Base-by-base conservation (phyloP, 2,329 filamentous ascomycete species). In the Ascochyta rabiei region DNA sequence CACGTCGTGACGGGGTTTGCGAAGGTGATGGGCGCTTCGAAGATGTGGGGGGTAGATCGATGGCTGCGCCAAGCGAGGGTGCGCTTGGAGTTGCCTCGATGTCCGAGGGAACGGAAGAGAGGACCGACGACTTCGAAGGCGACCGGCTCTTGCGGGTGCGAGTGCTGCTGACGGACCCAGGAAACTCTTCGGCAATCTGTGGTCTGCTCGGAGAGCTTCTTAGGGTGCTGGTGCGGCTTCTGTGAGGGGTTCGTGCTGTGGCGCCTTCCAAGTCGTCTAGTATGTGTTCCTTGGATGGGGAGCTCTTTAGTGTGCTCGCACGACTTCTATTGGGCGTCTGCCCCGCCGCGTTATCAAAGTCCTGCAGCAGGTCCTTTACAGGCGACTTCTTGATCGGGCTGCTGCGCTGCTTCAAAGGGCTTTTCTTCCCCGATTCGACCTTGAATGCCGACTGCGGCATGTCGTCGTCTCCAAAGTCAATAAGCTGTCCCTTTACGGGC, bases 311-410 rank as follows among this genome's bases (percentile, higher is more conserved):
- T 5, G 52, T 55, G 21, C 47, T 42, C 19, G 52, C 37, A 31
- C 52, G 52, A 41, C 46, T 50, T 31, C 35, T n/a, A 18, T 33
- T 42, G 2, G 52, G 46, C 18, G 52, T 55, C 28, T 45, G 45
- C 12, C 57, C 35, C 2, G 55, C 61, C 4, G 56, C 62, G 1
- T 67, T 63, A 16, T 69, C 64, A 30, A 66, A 64, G n/a, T 70
- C 69, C 23, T 61, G 63, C 41, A 68, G 40, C 41, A 68, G 33
- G 38, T 69, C 67, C 60, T 71, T 71, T 15, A 60, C 57, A 1
- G 69, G 68, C 33, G 69, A 68, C 44, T 57, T 65, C 59, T 71
- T 74, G 24, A 62, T 41, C 1, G 71, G 70, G n/a, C 71, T 73
- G 33, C 58, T 57, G 35, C 66, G 61, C 43, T 70, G 64, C 49